phyloP scores from a whole-genome alignment of 441 rosid species.

The Mallotus repandus region DNA sequence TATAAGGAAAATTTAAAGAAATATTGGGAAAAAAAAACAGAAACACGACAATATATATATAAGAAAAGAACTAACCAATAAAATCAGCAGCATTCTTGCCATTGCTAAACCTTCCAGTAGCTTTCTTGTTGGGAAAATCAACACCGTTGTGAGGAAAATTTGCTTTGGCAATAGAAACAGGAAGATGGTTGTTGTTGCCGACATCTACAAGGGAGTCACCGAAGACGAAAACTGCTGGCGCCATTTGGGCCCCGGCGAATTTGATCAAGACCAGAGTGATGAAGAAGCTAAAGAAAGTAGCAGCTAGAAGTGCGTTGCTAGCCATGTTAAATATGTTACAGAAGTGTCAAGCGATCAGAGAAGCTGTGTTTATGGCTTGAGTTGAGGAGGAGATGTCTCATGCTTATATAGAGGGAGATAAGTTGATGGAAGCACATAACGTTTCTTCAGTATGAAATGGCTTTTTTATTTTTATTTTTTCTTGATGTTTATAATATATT shows the following conservation, averaged over 20 bases:
- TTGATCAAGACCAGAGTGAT: not conserved
- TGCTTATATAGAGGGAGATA: slow-evolving; percentile 10
- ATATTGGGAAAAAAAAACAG: not conserved
- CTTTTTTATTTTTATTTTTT: not conserved
- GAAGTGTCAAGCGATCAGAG: too few relatives aligned
- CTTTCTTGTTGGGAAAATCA: slow-evolving; percentile 36
- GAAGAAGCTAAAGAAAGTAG: not conserved
- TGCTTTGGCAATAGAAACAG: slow-evolving; percentile 39
- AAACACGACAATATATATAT: not conserved
- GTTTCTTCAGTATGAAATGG: not conserved
- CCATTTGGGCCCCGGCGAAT: slow-evolving; percentile 28
- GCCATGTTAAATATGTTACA: not conserved
- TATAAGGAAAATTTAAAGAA: not conserved
- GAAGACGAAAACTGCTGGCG: slow-evolving; percentile 41
- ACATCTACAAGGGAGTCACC: slow-evolving; percentile 54
- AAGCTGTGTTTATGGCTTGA: not conserved
- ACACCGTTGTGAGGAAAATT: slow-evolving; percentile 50
- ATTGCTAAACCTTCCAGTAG: slow-evolving; percentile 49
- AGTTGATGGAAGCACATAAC: not conserved
- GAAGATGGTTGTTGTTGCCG: slow-evolving; percentile 46
- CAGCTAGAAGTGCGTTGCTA: not conserved
- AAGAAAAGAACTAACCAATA: slow-evolving; percentile 24
- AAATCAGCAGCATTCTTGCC: slow-evolving; percentile 51
- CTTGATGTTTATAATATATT: not conserved
- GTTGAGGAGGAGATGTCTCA: not conserved